Percentiles rank a stretch among this genome's conserved stretches.
These are phyloP conservation scores for Barbarea vulgaris DNA, from an alignment of 345 rosid species.

Conservation along the genomic window DNA sequence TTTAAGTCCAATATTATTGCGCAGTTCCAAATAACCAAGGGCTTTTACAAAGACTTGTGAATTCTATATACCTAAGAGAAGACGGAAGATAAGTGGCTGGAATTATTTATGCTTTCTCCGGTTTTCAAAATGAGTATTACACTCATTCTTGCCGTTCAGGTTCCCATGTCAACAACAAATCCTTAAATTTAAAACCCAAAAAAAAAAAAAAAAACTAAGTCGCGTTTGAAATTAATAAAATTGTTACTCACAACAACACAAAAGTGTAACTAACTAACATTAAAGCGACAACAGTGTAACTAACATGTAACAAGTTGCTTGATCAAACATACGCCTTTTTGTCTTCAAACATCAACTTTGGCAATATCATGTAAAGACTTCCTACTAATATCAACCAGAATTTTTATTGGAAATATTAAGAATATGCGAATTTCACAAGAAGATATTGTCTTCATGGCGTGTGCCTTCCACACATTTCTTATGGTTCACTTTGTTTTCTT, in stretches of 20 bases:
- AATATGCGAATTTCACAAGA: slow-evolving; percentile 24
- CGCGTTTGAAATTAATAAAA: not conserved
- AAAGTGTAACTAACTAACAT: not conserved
- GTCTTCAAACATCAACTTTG: not conserved
- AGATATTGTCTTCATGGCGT: slow-evolving; percentile 32
- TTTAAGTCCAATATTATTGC: not conserved
- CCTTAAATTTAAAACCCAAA: not conserved
- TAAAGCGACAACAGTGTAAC: not conserved
- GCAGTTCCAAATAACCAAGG: not conserved
- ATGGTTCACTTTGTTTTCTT: slow-evolving; percentile 22
- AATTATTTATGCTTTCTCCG: no score
- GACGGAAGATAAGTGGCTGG: no score
- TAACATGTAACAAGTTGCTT: not conserved
- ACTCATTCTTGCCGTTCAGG: not conserved
- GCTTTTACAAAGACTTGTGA: not conserved
- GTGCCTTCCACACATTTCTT: slow-evolving; percentile 33
- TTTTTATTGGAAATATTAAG: not conserved
- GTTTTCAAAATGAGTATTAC: not conserved
- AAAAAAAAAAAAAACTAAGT: not conserved
- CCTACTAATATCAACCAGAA: not conserved
- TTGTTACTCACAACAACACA: not conserved
- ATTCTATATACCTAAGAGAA: no score
- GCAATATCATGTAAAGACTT: not conserved
- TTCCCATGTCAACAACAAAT: not conserved
- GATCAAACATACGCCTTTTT: not conserved